These are phyloP conservation scores for Plasmodium ovale DNA, from an alignment of 169 alveolate genomes.

Conservation along the genomic window DNA sequence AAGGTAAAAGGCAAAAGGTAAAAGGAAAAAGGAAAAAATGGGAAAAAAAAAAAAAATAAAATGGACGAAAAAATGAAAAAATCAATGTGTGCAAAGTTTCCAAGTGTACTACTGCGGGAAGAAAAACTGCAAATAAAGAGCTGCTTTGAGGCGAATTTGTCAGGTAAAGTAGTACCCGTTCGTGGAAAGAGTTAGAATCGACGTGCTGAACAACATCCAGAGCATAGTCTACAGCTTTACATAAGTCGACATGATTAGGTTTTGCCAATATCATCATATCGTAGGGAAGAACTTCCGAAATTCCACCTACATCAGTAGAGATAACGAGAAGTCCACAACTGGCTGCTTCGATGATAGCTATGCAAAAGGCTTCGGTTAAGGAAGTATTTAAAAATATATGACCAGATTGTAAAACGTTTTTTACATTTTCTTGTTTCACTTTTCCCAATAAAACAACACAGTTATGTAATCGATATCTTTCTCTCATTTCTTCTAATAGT, in stretches of 20 bases:
- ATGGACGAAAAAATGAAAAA: neutral
- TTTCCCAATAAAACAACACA: conserved; percentile 95
- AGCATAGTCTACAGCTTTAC: conserved; percentile 83
- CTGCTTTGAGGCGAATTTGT: too few relatives aligned
- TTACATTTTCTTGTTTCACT: conserved; percentile 94
- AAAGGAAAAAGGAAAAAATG: neutral
- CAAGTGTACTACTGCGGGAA: too few relatives aligned
- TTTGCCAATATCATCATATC: conserved; percentile 85
- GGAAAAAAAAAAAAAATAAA: neutral
- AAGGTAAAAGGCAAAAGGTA: too few relatives aligned
- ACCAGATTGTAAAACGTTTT: conserved; percentile 95
- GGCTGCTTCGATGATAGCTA: conserved; percentile 99
- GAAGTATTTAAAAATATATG: conserved; percentile 98
- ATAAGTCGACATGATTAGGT: conserved; percentile 79
- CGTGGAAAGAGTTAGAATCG: conserved; percentile 75
- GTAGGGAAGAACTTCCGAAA: conserved; percentile 92
- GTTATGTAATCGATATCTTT: conserved; percentile 92
- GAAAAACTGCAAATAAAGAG: neutral
- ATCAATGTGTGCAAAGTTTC: too few relatives aligned
- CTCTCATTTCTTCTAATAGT: conserved; percentile 95
- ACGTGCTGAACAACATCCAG: conserved; percentile 71
- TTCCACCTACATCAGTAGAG: conserved; percentile 99
- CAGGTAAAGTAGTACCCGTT: too few relatives aligned
- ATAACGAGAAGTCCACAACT: conserved; percentile 98
- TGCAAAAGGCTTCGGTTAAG: conserved; percentile 99